A percentile compares a stretch with the other conserved stretches of the same genome.
Evolutionary conservation across 805 yeast genomes (phyloP).

Genomic region (Lachancea waltii): DNA sequence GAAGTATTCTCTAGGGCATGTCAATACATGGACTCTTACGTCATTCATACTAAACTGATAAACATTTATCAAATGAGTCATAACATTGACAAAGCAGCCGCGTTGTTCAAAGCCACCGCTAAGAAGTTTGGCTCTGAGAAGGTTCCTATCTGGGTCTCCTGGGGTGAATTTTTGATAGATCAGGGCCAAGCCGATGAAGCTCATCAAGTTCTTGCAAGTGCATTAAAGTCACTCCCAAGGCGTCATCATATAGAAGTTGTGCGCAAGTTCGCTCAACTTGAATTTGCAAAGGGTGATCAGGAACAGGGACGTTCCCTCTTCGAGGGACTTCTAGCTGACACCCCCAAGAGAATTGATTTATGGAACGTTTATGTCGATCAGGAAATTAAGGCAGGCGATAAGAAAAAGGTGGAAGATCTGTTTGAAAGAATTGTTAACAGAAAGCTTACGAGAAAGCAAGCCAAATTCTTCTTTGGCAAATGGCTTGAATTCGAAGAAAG

Average conservation of each 20-base stretch:
- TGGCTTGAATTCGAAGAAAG: conserved; percentile 81
- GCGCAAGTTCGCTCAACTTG: conserved; percentile 82
- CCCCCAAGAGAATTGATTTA: conserved; percentile 84
- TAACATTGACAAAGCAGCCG: conserved; percentile 63
- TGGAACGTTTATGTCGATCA: conserved; percentile 96
- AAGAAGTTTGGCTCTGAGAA: conserved; percentile 74
- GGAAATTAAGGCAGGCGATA: conserved; percentile 68
- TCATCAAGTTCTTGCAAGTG: conserved; percentile 65
- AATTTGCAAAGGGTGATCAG: conserved; percentile 78
- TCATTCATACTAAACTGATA: conserved; percentile 73
- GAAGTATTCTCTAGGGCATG: conserved; percentile 76
- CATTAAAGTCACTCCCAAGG: conserved; percentile 65
- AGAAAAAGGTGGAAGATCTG: conserved; percentile 62
- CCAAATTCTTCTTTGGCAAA: conserved; percentile 88
- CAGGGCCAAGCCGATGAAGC: conserved; percentile 51
- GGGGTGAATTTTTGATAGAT: conserved; percentile 68
- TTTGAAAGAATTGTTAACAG: conserved; percentile 70
- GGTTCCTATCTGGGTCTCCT: conserved; percentile 72
- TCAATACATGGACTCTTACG: conserved; percentile 84
- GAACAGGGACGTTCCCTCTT: conserved; percentile 93
- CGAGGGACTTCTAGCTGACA: conserved; percentile 85
- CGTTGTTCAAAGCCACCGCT: conserved; percentile 55
- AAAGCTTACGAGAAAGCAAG: conserved; percentile 78
- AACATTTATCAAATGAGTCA: conserved; percentile 71
- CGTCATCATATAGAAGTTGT: conserved; percentile 73